Evolutionary conservation across 2,329 filamentous ascomycete species (phyloP).

Genomic region (Hypoxylon rubiginosum): DNA sequence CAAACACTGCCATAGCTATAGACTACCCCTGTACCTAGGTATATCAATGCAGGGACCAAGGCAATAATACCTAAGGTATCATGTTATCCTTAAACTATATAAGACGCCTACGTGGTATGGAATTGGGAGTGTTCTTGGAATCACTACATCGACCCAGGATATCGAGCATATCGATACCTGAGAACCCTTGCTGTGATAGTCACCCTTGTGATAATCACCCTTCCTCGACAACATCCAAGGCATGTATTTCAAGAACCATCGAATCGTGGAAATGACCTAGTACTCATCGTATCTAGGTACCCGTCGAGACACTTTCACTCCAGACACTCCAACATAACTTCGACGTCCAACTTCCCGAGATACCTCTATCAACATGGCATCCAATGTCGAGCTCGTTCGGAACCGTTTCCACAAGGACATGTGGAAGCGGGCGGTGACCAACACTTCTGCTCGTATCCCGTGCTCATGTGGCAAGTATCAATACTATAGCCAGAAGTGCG

Average conservation of each 20-base stretch:
- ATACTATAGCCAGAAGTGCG: constrained; percentile 26
- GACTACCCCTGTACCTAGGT: too few species aligned
- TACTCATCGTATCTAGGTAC: not conserved
- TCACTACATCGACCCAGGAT: not conserved
- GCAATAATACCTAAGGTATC: too few species aligned
- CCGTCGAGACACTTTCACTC: not conserved
- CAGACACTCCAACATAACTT: not conserved
- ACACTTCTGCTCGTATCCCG: not conserved
- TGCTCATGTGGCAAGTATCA: constrained; percentile 14
- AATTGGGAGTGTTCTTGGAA: too few species aligned
- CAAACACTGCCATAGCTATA: too few species aligned
- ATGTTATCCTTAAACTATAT: too few species aligned
- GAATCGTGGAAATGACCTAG: not conserved
- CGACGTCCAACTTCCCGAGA: not conserved
- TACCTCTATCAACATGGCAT: not conserved
- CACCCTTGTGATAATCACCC: not conserved
- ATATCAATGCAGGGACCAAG: too few species aligned
- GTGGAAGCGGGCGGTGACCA: not conserved
- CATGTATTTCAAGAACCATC: not conserved
- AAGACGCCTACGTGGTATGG: too few species aligned
- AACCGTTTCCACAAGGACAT: not conserved
- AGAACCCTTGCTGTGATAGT: not conserved
- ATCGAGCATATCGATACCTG: not conserved
- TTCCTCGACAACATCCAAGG: not conserved
- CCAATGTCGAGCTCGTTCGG: not conserved